Evolutionary conservation across 805 yeast genomes (phyloP), one percentile per base, ranked within the genome.

Genomic region (Jamesozyma gamospora): DNA sequence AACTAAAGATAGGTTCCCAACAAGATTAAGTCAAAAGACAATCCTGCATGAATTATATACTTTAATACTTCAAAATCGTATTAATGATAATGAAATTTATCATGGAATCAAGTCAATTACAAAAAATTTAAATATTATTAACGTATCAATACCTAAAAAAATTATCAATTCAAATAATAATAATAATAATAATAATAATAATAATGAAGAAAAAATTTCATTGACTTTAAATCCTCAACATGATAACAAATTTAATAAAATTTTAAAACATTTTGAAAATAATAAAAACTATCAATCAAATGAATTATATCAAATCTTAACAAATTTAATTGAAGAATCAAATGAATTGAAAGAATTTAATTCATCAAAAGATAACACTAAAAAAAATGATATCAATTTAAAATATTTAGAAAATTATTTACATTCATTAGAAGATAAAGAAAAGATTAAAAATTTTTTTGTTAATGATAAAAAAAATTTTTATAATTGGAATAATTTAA

Each of bases 401-500:
- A 31, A 32, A 3, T 43, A 51, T 5, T 30, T 54, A n/a, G 41
- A 47, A 29, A 37, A 41, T 4, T 57, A 55, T 37, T 36, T 58
- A 8, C 37, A 47, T 12, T 44, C 41, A 16, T 47, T 49, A 11
- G 57, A 49, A 30, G 42, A 35, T 12, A 46, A 49, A 19, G 52
- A 51, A 34, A 39, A 48, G 29, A 47, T 47, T n/a, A 46, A 38
- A 30, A 37, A 42, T 17, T 39, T 48, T 15, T 45, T 51, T 3
- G 46, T 50, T 42, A 47, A 48, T 31, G 47, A 49, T 17, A 43
- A 44, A 28, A 45, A 45, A 19, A 21, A 6, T 6, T 38, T 36
- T 4, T 58, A 53, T 37, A 39, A 49, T 26, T 58, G 63, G 63
- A 43, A 46, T 25, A 41, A 39, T 17, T 19, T 33, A 5, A n/a